Conservation (phyloP, 768 basidiomycete genomes). For the Termitomyces eurrhizus region DNA sequence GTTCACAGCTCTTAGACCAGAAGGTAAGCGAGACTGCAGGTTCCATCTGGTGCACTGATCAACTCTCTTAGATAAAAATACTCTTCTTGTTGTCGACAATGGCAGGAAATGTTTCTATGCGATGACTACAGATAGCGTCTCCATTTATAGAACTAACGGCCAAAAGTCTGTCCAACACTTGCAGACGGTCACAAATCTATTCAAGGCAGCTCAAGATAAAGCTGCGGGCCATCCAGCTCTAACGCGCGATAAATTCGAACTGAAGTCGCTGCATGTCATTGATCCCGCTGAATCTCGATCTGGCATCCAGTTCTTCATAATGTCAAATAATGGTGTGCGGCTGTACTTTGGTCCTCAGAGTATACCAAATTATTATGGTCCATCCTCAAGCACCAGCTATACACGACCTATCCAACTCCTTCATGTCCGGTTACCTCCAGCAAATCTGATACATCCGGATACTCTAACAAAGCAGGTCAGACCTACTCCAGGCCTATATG, state of each 20-base stretch:
- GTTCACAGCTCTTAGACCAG: conserved; percentile 55
- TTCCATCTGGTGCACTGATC: conserved; percentile 1
- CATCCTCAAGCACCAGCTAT: conserved; percentile 23
- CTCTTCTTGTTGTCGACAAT: conserved; percentile 61
- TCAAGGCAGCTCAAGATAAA: conserved; percentile 77
- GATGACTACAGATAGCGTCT: conserved; percentile 63
- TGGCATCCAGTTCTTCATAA: conserved; percentile 72
- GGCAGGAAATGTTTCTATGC: conserved; percentile 76
- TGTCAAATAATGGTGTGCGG: conserved; percentile 80
- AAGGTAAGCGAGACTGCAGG: conserved; percentile 47
- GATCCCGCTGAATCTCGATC: conserved; percentile 62
- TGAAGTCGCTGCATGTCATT: conserved; percentile 69
- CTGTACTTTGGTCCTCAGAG: conserved; percentile 72
- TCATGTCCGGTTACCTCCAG: conserved; percentile 78
- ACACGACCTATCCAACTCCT: conserved; percentile 55
- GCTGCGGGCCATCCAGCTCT: conserved; percentile 74
- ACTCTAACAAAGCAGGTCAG: conserved; percentile 53
- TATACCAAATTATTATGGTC: conserved; percentile 46
- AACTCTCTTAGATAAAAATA: conserved; percentile 58
- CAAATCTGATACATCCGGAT: conserved; percentile 74
- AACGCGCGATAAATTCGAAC: conserved; percentile 63
- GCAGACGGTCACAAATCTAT: conserved; percentile 73
- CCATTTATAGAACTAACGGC: conserved; percentile 58
- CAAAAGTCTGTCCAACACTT: conserved; percentile 67
- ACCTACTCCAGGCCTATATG: conserved; percentile 45